Evolutionary conservation across 1,284 basidiomycete genomes (phyloP).

Genomic region (Ustilago loliicola): DNA sequence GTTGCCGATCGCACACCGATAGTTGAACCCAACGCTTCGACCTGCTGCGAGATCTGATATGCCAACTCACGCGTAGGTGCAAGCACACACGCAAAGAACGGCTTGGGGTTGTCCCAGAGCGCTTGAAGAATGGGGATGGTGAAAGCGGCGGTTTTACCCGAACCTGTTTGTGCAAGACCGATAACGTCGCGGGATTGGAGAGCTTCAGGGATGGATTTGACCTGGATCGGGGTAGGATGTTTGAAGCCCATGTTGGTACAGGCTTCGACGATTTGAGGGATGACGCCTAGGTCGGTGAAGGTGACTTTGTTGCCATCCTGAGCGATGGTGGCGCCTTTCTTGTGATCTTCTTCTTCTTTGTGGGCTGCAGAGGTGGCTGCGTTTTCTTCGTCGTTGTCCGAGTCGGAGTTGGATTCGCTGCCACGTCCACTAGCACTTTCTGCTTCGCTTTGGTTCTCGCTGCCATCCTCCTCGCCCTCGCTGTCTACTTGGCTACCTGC

Average conservation of each 20-base stretch:
- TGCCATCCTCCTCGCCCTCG: constrained; percentile 5
- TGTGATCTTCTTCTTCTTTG: constrained; percentile 29
- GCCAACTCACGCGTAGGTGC: constrained; percentile 97
- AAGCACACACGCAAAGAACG: constrained; percentile 91
- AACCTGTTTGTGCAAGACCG: constrained; percentile 95
- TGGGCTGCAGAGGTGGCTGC: constrained; percentile 9
- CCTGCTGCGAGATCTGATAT: constrained; percentile 98
- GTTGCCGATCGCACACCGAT: constrained; percentile 85
- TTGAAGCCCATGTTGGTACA: constrained; percentile 86
- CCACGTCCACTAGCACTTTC: constrained; percentile 5
- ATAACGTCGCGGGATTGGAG: constrained; percentile 94
- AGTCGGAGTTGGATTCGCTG: not conserved
- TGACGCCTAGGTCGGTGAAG: constrained; percentile 81
- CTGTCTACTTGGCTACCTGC: constrained; percentile 12
- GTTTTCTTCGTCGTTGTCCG: constrained; percentile 14
- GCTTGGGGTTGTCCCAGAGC: constrained; percentile 94
- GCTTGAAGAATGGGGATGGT: constrained; percentile 95
- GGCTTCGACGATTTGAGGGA: constrained; percentile 88
- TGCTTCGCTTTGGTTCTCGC: constrained; percentile 2
- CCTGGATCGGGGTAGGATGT: constrained; percentile 91
- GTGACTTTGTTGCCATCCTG: constrained; percentile 62
- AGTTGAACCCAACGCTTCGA: constrained; percentile 86
- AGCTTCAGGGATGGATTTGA: constrained; percentile 88
- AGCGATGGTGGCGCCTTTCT: constrained; percentile 31
- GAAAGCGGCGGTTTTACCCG: constrained; percentile 98